Base-by-base conservation (phyloP, 2,329 filamentous ascomycete species). In the Elsinoe perseae region DNA sequence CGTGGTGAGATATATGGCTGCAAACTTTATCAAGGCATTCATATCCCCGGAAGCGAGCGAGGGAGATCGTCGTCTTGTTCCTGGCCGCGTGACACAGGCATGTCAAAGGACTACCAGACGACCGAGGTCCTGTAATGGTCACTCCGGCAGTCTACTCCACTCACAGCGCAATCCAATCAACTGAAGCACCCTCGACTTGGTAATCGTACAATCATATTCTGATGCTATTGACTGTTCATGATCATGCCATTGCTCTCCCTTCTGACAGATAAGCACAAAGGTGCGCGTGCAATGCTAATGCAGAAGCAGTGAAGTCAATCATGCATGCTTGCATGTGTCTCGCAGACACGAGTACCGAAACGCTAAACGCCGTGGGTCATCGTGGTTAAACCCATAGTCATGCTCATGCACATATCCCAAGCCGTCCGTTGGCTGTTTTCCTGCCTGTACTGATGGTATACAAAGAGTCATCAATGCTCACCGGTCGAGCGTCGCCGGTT, bases 361-460 rank as follows among this genome's bases (percentile, higher is more conserved):
- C 40, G 40, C 40, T 44, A 44, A 44, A 44, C 40, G 40, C 40
- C 40, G n/a, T 25, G 14, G 40, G 20, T 44, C 20, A 44, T 44
- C 40, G 18, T 25, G 40, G 16, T 44, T 21, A 44, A 44, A 21
- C 40, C n/a, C 20, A 16, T 18, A 25, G 20, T 44, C 40, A 44
- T 44, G 40, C 40, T 44, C 40, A 44, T 44, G 40, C 40, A 23
- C 40, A 25, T 27, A n/a, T 44, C 40, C 40, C 40, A 21, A 23
- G 40, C 40, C 40, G 25, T 3, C 25, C 40, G 25, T 12, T 44
- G 40, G 40, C 40, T 12, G 7, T 23, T 44, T 25, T 44, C 40
- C 40, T 44, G 40, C 40, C 40, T 44, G 20, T 44, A 44, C 40
- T 44, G 40, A 12, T 44, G 18, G 40, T 44, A 44, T 44, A 44